Evolutionary conservation across 2,329 filamentous ascomycete species (phyloP), one percentile per base, ranked within the genome.

Genomic region (Capronia americana): DNA sequence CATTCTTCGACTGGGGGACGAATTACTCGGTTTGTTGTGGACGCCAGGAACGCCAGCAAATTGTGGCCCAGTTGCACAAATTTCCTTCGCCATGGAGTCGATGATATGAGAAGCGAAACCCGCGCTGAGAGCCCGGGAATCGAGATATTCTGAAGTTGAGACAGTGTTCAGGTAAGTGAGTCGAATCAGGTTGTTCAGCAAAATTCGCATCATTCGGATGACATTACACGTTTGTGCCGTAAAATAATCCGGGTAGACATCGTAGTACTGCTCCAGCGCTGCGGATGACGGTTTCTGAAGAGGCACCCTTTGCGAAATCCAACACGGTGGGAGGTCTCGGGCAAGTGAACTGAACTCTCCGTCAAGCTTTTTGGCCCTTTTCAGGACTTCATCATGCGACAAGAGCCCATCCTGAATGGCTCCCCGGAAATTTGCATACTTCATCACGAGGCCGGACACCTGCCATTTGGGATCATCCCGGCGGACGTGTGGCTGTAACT

Each of bases 221-320:
- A 75, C 71, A 59, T 78, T 79, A 69, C 73, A 74, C 60, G 73
- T 74, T 59, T 78, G 76, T 7, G 72, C 74, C 6, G 73, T 63
- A 54, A 67, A 71, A 14, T 73, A 73, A 57, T 75, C 68, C 4
- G 72, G 68, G 59, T 78, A 77, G 4, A 73, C 62, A 44, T 77
- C 73, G 64, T 74, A 77, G 12, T 72, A 63, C 12, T 54, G 63
- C 14, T 62, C 74, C 44, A 76, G 70, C 2, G 70, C 57, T 11
- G 46, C 41, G 44, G 60, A 46, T 10, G 70, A 69, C 20, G 38
- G 44, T 24, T 63, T 32, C 11, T 48, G 20, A n/a, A 68, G 24
- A n/a, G 56, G n/a, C 4, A 65, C 32, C 12, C 63, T 68, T n/a
- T 63, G 63, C 26, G 23, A 61, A 28, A 64, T 28, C 65, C 65